Base-by-base conservation (phyloP, 495 filamentous ascomycete species). In the Neurospora tetraspora region DNA sequence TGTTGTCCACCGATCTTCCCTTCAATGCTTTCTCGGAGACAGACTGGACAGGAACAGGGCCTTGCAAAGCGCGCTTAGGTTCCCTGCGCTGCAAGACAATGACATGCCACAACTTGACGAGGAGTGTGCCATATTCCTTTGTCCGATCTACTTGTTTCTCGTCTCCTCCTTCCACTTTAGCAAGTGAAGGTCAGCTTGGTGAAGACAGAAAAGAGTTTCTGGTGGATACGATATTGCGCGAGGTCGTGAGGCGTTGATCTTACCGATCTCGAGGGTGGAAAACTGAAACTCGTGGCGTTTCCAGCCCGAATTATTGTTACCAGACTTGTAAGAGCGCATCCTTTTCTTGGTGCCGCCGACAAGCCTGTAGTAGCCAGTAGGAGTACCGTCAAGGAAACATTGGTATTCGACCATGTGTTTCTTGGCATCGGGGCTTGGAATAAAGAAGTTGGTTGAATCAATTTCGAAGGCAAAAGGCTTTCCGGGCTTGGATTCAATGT, bases 401-500 rank as follows among this genome's bases (percentile, higher is more conserved):
- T 2, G 1, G 27, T 18, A 36, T 4, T 2, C 0, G 7, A 34
- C 27, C 12, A 4, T 0, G 27, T 65, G 53, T 18, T 34, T 65
- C 6, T 65, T 4, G 53, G 2, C 0, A 4, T 65, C 23, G 7
- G 27, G 23, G 6, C 27, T 65, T 4, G 53, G 53, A 1, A 34
- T 18, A 9, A 7, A 8, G 27, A 65, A 65, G 27, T 10, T 8
- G 3, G 27, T 34, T 18, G 53, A 65, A 18, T 20, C 23, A 1
- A 71, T 4, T 2, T 34, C 1, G 3, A 76, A 70, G 3, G 2
- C 16, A 59, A 75, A 79, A 0, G 10, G 39, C 4, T 43, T 70
- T 31, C 72, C 76, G 0, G 73, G 65, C 34, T 72, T 75, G 14
- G 69, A 73, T 14, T 75, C 74, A 3, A 79, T 76, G 42, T 76